phyloP scores from a whole-genome alignment of 1,284 basidiomycete genomes.

The Coriolopsis trogii region DNA sequence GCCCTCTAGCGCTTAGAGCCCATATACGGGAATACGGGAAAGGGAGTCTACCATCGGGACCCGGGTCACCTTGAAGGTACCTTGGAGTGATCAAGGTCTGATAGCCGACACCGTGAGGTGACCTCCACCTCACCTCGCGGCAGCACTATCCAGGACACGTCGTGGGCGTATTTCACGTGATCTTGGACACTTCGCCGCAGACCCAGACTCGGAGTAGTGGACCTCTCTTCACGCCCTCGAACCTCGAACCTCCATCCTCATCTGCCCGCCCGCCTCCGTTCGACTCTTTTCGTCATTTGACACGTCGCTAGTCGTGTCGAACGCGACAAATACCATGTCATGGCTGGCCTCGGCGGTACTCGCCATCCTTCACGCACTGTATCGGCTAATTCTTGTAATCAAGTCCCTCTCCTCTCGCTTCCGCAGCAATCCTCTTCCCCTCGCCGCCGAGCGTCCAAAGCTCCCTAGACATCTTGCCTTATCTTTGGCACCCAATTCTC shows the following conservation, averaged over 20 bases:
- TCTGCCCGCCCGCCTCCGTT: not conserved
- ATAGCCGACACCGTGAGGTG: no score
- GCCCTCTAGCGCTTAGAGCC: no score
- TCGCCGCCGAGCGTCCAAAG: conserved; percentile 53
- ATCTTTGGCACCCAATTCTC: conserved; percentile 49
- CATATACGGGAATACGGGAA: no score
- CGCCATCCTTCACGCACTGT: conserved; percentile 57
- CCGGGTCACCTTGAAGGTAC: no score
- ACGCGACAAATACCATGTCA: conserved; percentile 30
- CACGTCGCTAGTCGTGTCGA: conserved; percentile 12
- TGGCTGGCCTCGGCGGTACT: conserved; percentile 48
- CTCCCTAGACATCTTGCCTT: conserved; percentile 68
- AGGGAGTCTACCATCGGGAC: no score
- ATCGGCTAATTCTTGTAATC: conserved; percentile 48
- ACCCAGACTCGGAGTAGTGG: no score
- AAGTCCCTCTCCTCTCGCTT: conserved; percentile 43
- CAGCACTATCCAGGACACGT: conserved; percentile 6
- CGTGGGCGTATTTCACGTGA: conserved; percentile 9
- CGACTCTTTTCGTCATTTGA: conserved; percentile 2
- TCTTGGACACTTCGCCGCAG: not conserved
- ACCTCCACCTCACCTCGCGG: no score
- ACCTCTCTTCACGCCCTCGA: not conserved
- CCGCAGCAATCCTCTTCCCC: conserved; percentile 45
- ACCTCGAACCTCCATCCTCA: not conserved
- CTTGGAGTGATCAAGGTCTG: no score